phyloP scores from a whole-genome alignment of 1,284 basidiomycete species.

The Irpex rosettiformis region DNA sequence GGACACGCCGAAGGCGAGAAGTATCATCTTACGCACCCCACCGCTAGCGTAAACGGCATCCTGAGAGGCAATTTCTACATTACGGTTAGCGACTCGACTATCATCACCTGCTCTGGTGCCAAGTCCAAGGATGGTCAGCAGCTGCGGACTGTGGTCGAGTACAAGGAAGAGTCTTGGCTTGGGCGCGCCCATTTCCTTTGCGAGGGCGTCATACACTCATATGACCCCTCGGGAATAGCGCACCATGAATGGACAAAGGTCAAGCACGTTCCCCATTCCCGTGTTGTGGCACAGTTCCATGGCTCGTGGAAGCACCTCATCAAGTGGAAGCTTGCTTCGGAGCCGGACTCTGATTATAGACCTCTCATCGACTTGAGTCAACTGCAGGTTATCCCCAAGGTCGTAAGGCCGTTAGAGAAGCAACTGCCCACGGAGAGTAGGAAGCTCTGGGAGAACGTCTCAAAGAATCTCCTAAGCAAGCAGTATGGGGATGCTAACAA shows the following conservation, averaged over 20 bases:
- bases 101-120: constrained; percentile 79
- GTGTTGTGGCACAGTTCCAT: constrained; percentile 80
- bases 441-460: constrained; percentile 87
- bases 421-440: constrained; percentile 85
- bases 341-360: constrained; percentile 48
- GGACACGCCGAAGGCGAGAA: constrained; percentile 79
- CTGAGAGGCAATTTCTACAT: constrained; percentile 89
- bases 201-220: constrained; percentile 90
- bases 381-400: constrained; percentile 78
- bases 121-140: constrained; percentile 42
- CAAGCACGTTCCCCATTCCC: constrained; percentile 84
- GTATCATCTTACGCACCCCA: constrained; percentile 89
- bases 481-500: constrained; percentile 88
- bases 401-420: constrained; percentile 76
- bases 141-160: constrained; percentile 85
- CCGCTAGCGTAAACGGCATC: constrained; percentile 89
- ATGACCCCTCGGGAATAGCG: constrained; percentile 56
- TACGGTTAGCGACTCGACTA: constrained; percentile 78
- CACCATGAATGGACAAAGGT: constrained; percentile 82
- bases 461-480: constrained; percentile 72
- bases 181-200: constrained; percentile 83
- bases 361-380: constrained; percentile 78
- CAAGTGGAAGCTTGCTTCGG: constrained; percentile 62
- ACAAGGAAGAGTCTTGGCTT: constrained; percentile 98
- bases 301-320: constrained; percentile 87